Percentiles rank a stretch among this genome's conserved stretches.
phyloP scores from a whole-genome alignment of 768 basidiomycete genomes.

The Kwoniella shandongensis region DNA sequence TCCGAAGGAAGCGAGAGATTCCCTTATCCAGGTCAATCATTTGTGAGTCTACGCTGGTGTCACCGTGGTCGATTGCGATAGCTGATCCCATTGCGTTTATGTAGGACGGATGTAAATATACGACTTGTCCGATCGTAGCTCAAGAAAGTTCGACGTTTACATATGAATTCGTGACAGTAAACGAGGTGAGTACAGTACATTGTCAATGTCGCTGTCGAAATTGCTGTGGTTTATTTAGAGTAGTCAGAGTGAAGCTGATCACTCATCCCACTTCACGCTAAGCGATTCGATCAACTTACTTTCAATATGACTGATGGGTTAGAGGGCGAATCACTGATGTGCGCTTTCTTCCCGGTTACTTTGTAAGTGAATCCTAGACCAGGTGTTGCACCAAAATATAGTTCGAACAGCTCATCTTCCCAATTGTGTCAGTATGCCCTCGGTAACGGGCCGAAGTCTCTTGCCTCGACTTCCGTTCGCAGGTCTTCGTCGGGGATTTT shows the following conservation, averaged over 20 bases:
- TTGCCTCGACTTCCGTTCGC: conserved; percentile 12
- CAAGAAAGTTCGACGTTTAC: conserved; percentile 11
- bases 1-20: conserved; percentile 12
- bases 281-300: conserved; percentile 34
- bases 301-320: conserved; percentile 36
- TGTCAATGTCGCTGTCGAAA: too few species aligned
- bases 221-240: too few species aligned
- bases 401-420: neutral
- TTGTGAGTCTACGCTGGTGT: too few species aligned
- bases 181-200: conserved; percentile 12
- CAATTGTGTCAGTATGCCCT: conserved; percentile 4
- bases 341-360: conserved; percentile 28
- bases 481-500: neutral
- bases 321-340: conserved; percentile 27
- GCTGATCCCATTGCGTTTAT: neutral
- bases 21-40: conserved; percentile 37
- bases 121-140: conserved; percentile 18
- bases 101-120: conserved; percentile 28
- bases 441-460: conserved; percentile 7
- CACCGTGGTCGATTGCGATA: neutral
- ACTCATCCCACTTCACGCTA: neutral
- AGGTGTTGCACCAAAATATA: neutral
- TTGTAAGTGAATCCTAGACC: conserved; percentile 26
- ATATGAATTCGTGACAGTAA: conserved; percentile 18
- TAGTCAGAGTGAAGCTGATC: neutral